Evolutionary conservation across 139 green algal species (phyloP).

Genomic region (Micromonas commoda): DNA sequence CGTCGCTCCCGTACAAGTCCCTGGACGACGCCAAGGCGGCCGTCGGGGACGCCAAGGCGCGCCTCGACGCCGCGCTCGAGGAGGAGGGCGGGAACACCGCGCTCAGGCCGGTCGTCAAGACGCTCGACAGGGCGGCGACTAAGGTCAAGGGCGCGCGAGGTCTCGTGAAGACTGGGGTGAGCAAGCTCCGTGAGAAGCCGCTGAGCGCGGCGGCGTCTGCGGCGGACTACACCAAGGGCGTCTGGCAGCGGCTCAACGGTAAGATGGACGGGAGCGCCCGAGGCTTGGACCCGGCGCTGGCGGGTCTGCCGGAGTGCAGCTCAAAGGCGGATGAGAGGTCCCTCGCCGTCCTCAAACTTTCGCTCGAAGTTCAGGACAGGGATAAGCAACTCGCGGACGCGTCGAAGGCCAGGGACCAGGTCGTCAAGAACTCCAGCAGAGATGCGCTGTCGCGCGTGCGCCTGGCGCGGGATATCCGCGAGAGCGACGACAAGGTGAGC

Average conservation of each 20-base stretch:
- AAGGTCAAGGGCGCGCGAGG: neutral
- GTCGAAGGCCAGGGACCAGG: neutral
- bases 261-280: neutral
- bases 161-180: neutral
- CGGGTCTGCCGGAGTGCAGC: neutral
- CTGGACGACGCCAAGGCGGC: neutral
- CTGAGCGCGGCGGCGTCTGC: neutral
- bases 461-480: constrained; percentile 32
- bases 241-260: constrained; percentile 24
- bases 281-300: neutral
- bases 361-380: constrained; percentile 7
- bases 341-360: neutral
- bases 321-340: neutral
- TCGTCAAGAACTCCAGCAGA: neutral
- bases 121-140: neutral
- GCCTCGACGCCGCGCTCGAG: neutral
- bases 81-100: neutral
- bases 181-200: constrained; percentile 1
- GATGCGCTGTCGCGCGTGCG: constrained; percentile 3
- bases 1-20: neutral
- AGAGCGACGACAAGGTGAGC: constrained; percentile 45
- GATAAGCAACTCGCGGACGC: neutral
- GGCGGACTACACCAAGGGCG: constrained; percentile 22
- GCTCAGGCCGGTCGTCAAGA: neutral
- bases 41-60: neutral